Base-by-base conservation (phyloP, 768 basidiomycete genomes). In the Phlegmacium glaucopus region DNA sequence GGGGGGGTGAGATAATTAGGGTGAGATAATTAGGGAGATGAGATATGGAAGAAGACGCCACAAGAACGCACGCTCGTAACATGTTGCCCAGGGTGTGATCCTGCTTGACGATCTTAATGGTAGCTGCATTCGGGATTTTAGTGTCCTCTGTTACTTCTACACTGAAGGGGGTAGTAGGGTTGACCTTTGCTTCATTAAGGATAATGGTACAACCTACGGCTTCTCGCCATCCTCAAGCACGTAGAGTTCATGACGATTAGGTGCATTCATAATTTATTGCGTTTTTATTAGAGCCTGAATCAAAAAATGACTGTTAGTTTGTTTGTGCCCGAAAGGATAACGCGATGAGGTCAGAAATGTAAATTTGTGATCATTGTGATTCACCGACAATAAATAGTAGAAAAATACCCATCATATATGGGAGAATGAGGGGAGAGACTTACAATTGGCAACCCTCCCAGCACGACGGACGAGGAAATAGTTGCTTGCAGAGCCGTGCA, bases 61-160 rank as follows among this genome's bases (percentile, higher is more conserved):
- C 32, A 36, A 13, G 30, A 34, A 41, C 61, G 35, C 64, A 94
- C 93, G 90, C 83, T 61, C 96, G 83, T n/a, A 99, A 75, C 89
- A 98, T 90, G 71, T 94, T 94, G 8, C 84, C 95, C 6, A 98
- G 71, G 0, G 96, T 99, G 63, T 98, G 96, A 62, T 98, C 96
- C 63, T 99, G 95, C 71, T 97, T 97, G 50, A 90, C 76, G 57
- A 99, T 76, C 58, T 91, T 92, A 53, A 99, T 82, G 0, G 94
- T 95, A 13, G 95, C 95, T 2, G 96, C 94, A 59, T 97, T 96
- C 0, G 94, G 94, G 51, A 98, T 92, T 72, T 96, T 97, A 37
- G 92, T 94, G 69, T 99, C 96, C 68, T 98, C 94, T 0, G 79
- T 82, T 37, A 98, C 76, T 59, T 93, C 90, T 47, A 98, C 83